Evolutionary conservation across 345 rosid species (phyloP).

Genomic region (Pugionium dolabratum): DNA sequence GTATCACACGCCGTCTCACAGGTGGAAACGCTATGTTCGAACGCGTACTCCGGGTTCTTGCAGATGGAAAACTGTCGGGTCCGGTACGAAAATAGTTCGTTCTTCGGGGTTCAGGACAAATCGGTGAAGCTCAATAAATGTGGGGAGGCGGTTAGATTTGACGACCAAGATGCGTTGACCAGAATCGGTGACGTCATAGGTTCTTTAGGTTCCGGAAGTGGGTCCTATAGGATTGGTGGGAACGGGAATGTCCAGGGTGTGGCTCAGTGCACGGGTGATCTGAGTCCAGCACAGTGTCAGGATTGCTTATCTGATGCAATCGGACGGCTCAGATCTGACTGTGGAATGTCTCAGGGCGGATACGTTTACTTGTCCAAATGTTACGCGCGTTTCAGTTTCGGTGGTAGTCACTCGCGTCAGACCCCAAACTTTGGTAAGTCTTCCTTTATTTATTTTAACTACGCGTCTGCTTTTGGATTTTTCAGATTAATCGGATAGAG

Average conservation of each 20-base stretch:
- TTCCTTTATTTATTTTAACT: background rate
- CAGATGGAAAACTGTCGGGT: constrained; percentile 76
- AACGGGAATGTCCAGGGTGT: constrained; percentile 67
- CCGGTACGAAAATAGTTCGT: constrained; percentile 66
- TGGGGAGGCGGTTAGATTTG: constrained; percentile 50
- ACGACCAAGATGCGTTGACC: constrained; percentile 43
- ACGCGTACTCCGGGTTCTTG: constrained; percentile 62
- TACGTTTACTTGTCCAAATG: constrained; percentile 75
- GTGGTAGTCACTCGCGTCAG: constrained; percentile 39
- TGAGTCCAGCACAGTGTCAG: constrained; percentile 61
- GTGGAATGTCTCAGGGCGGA: constrained; percentile 59
- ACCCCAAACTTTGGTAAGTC: constrained; percentile 29
- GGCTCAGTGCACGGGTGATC: constrained; percentile 77
- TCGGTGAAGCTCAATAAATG: constrained; percentile 61
- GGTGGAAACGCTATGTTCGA: constrained; percentile 54
- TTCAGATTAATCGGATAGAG: too few species aligned
- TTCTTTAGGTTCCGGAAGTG: constrained; percentile 30
- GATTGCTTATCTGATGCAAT: constrained; percentile 77
- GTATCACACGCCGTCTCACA: constrained; percentile 63
- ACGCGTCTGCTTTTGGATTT: too few species aligned
- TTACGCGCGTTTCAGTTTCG: constrained; percentile 62
- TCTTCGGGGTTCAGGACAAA: constrained; percentile 83
- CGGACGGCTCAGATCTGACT: constrained; percentile 63
- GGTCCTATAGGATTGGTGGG: constrained; percentile 51
- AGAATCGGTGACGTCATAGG: constrained; percentile 27